Evolutionary conservation across 768 basidiomycete species (phyloP), one percentile per base, ranked within the genome.

Genomic region (Suillus ampliporus): DNA sequence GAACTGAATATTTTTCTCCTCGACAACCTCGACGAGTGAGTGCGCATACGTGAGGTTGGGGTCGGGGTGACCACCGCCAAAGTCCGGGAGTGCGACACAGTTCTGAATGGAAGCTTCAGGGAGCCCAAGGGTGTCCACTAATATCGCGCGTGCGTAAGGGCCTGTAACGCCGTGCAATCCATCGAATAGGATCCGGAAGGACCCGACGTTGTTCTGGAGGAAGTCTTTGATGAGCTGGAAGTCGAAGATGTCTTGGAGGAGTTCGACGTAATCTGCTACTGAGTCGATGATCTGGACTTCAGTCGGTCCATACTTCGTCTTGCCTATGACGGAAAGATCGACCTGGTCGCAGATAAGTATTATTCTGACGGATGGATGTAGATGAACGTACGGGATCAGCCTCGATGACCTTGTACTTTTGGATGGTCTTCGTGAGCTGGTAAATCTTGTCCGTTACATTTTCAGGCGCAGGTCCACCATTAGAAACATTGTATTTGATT

Each of bases 401-500:
- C 59, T 95, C 89, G 69, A 97, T 83, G 70, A 90, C 76, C 79
- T 93, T 95, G 86, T 99, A 99, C 58, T 78, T 86, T 64, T 82
- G 76, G 74, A 99, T 93, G 15, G 86, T 86, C 84, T 94, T 97
- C 60, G 94, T 95, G 77, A 87, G 89, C 73, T 93, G 94, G 75
- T 84, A 97, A 66, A 99, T 99, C 79, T 89, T 90, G 80, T 99
- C 84, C n/a, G 97, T 99, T 62, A 99, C 89, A 71, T 83, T 88
- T 79, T 99, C 97, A 0, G 97, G 95, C 23, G 97, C 97, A 21
- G 97, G 97, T 4, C 97, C 97, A 64, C 97, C 97, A 69, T 99
- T 99, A 43, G 90, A 89, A n/a, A 95, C 91, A 77, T 99, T 99
- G 83, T 97, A 99, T 79, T 99, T 99, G 86, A 99, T 98, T 53